Evolutionary conservation across 2,329 filamentous ascomycete genomes (phyloP).

Genomic region (Nannizziopsis arthrosporioides): DNA sequence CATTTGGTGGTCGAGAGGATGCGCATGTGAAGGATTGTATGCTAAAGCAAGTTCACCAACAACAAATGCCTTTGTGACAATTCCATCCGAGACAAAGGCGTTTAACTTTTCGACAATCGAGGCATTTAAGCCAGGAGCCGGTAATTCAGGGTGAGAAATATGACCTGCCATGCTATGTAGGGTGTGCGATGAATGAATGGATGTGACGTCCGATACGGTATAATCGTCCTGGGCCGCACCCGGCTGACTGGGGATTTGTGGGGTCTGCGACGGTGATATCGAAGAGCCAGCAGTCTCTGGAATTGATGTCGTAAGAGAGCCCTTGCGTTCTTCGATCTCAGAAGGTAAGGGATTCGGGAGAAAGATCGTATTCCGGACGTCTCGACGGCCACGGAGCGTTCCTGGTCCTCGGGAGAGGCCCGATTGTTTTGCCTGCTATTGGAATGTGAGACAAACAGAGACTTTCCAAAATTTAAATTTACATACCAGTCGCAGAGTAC

Average conservation of each 20-base stretch:
- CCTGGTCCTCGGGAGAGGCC: conserved; percentile 56
- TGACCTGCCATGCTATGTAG: conserved; percentile 55
- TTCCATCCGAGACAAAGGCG: conserved; percentile 65
- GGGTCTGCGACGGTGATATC: conserved; percentile 25
- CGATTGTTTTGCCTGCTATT: conserved; percentile 35
- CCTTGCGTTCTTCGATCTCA: conserved; percentile 27
- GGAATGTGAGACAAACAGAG: conserved; percentile 14
- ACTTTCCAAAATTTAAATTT: not conserved
- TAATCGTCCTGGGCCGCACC: conserved; percentile 52
- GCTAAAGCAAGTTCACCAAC: conserved; percentile 81
- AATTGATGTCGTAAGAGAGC: conserved; percentile 20
- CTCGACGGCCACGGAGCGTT: conserved; percentile 75
- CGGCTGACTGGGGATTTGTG: conserved; percentile 34
- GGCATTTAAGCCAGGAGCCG: conserved; percentile 66
- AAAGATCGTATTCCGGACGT: conserved; percentile 85
- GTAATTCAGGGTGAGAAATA: conserved; percentile 71
- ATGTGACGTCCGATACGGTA: conserved; percentile 71
- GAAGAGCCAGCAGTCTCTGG: conserved; percentile 19
- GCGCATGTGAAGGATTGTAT: conserved; percentile 46
- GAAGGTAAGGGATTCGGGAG: conserved; percentile 43
- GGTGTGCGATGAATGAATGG: conserved; percentile 78
- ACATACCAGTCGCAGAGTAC: conserved; percentile 36
- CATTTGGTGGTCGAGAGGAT: conserved; percentile 40
- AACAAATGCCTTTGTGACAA: conserved; percentile 59
- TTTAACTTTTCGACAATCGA: conserved; percentile 90